A percentile compares a stretch with the other conserved stretches of the same genome.
phyloP scores from a whole-genome alignment of 306 rosid species.

The Leucaena leucocephala region DNA sequence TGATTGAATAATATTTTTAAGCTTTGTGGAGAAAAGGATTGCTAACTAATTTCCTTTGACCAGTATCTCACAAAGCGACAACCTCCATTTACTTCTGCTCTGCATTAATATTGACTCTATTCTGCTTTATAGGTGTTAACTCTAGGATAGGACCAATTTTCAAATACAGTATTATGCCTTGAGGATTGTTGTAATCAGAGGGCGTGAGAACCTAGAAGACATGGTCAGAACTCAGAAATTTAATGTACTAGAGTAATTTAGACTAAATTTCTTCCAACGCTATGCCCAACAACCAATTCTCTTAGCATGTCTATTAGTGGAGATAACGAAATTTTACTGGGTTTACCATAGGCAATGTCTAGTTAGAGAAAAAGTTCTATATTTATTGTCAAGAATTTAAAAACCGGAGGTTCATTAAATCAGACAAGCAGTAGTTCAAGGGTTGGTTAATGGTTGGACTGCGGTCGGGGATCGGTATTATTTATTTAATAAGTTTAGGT shows the following conservation, averaged over 20 bases:
- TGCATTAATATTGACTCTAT: slow-evolving; percentile 18
- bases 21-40: slow-evolving; percentile 32
- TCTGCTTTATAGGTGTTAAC: slow-evolving; percentile 15
- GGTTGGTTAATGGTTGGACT: too few relatives aligned
- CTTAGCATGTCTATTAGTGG: neutral
- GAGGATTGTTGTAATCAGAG: slow-evolving; percentile 4
- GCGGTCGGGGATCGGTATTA: too few relatives aligned
- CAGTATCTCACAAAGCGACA: neutral
- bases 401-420: too few relatives aligned
- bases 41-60: neutral
- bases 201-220: slow-evolving; percentile 17
- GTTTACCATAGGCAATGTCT: too few relatives aligned
- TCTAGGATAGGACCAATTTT: slow-evolving; percentile 12
- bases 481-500: too few relatives aligned
- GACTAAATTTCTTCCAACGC: too few relatives aligned
- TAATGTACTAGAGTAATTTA: too few relatives aligned
- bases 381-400: too few relatives aligned
- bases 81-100: slow-evolving; percentile 15
- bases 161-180: neutral
- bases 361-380: too few relatives aligned
- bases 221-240: too few relatives aligned
- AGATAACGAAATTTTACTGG: neutral
- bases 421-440: too few relatives aligned
- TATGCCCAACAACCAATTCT: neutral
- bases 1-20: neutral